These are phyloP conservation scores for Striga hermonthica DNA, from an alignment of 305 asterid genomes.

Conservation along the genomic window DNA sequence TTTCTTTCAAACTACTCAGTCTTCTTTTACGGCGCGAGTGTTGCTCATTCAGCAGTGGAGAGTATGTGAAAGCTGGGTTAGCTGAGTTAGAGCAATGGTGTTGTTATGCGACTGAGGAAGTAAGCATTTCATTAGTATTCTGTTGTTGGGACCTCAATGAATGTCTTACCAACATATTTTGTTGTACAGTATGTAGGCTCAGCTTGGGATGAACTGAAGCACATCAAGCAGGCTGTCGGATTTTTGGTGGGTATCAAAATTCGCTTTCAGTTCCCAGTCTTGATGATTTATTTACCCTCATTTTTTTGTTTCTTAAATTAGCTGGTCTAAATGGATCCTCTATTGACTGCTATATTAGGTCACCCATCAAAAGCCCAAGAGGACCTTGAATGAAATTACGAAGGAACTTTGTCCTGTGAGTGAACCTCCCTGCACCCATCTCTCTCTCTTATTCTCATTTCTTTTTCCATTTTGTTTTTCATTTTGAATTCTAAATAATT, in stretches of 20 bases:
- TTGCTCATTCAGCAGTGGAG: constrained; percentile 98
- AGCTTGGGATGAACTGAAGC: constrained; percentile 98
- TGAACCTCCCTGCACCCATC: constrained; percentile 6
- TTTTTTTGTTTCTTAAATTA: constrained; percentile 20
- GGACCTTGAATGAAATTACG: constrained; percentile 85
- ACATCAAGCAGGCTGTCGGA: constrained; percentile 93
- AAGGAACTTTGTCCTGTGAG: constrained; percentile 97
- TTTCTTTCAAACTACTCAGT: constrained; percentile 44
- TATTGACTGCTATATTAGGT: constrained; percentile 51
- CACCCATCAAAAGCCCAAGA: constrained; percentile 98
- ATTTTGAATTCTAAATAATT: constrained; percentile 7
- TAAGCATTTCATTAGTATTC: constrained; percentile 39
- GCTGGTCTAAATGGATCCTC: constrained; percentile 20
- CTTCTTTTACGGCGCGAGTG: constrained; percentile 98
- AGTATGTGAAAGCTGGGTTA: constrained; percentile 90
- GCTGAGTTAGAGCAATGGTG: constrained; percentile 99
- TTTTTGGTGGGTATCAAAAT: constrained; percentile 65
- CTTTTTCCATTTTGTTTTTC: no score
- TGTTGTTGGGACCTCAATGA: constrained; percentile 21
- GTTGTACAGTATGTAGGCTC: constrained; percentile 85
- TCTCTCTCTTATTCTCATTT: constrained; percentile 1
- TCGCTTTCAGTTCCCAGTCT: constrained; percentile 5
- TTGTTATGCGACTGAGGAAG: constrained; percentile 85
- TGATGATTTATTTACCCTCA: constrained; percentile 6
- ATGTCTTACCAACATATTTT: constrained; percentile 26